Evolutionary conservation across 2,329 filamentous ascomycete genomes (phyloP).

Genomic region (Pyricularia sp.): DNA sequence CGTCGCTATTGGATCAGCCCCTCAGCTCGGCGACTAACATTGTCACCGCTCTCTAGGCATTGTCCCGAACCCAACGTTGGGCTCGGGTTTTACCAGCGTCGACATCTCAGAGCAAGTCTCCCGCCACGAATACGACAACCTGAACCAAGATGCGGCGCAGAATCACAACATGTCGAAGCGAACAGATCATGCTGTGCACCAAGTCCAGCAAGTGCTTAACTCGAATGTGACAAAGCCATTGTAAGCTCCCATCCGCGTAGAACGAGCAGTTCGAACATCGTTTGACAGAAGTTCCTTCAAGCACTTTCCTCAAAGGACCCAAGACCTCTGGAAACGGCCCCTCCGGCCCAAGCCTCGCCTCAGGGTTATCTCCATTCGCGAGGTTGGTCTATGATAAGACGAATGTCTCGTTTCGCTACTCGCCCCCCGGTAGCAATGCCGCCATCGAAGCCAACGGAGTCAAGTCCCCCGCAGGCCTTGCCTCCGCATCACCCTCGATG

Average conservation of each 20-base stretch:
- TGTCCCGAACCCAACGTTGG: conserved; percentile 50
- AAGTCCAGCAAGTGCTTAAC: conserved; percentile 62
- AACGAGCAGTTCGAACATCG: not conserved
- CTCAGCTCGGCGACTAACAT: conserved; percentile 1
- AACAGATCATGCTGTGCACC: conserved; percentile 57
- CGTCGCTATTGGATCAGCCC: not conserved
- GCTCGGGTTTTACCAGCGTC: conserved; percentile 38
- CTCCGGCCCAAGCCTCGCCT: conserved; percentile 19
- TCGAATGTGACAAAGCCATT: conserved; percentile 57
- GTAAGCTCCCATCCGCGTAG: conserved; percentile 23
- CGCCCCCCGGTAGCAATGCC: conserved; percentile 21
- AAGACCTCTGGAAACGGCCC: conserved; percentile 12
- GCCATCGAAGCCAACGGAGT: conserved; percentile 4
- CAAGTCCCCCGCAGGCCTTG: not conserved
- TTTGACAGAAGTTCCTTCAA: not conserved
- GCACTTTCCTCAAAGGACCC: conserved; percentile 3
- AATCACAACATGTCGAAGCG: conserved; percentile 41
- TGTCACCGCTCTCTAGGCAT: conserved; percentile 34
- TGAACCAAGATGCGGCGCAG: conserved; percentile 57
- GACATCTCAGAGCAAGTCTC: conserved; percentile 38
- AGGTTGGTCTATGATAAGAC: conserved; percentile 33
- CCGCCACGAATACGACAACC: conserved; percentile 44
- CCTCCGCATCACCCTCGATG: not conserved
- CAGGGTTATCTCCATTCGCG: conserved; percentile 36
- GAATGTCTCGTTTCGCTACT: conserved; percentile 25